Base-by-base conservation (phyloP, 2,329 filamentous ascomycete species). In the Botrytis paeoniae region DNA sequence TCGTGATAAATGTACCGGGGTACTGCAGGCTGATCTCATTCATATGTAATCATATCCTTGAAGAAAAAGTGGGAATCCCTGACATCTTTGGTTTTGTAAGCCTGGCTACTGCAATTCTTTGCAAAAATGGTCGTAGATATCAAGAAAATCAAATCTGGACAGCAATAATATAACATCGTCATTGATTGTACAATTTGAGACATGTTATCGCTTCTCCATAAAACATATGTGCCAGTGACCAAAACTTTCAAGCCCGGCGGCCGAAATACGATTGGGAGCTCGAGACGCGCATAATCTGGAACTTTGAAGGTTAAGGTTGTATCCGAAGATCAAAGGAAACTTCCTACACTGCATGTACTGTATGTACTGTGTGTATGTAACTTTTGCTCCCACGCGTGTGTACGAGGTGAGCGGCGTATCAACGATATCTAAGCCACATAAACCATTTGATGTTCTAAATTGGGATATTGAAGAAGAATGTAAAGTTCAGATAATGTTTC, bases 1-100 rank as follows among this genome's bases (percentile, higher is more conserved):
- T 71, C 43, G 69, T 71, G 54, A 60, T 51, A 22, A 48, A 60
- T 37, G 61, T 48, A 68, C 70, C 51, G 37, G 70, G 70, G 59
- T 68, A 45, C 39, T 72, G 51, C 70, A 72, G 62, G 62, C 70
- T 72, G 61, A 68, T 72, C 62, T 72, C 61, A 68, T 66, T 37
- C 29, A 65, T 59, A 32, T 63, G 61, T 35, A 39, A 41, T 57
- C 45, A 57, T 16, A 71, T 60, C 70, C 70, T 68, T 37, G 62
- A 72, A 59, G 70, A 41, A 54, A 37, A 41, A 54, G 64, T 8
- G 45, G n/a, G 64, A 39, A 57, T 68, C 64, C 64, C 35, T 68
- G 64, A 41, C 43, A 39, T 37, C 64, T 51, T 39, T 18, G 45
- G 35, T 18, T 9, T 18, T 57, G 35, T 57, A 41, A 41, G 64